Evolutionary conservation across 2,329 filamentous ascomycete genomes (phyloP).

Genomic region (Ustulina deusta): DNA sequence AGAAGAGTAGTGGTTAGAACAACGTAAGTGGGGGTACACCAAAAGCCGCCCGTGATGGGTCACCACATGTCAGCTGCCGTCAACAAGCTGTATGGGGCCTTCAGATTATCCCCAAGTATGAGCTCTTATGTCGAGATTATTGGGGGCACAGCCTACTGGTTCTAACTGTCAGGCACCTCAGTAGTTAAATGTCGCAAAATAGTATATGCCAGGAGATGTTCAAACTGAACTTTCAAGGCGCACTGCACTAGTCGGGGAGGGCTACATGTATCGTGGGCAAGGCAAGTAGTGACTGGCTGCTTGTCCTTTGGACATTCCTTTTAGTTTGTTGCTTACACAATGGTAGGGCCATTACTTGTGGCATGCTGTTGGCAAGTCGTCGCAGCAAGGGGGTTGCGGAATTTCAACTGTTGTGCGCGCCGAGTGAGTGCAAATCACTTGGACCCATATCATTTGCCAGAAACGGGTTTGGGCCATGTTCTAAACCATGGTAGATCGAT

Average conservation of each 20-base stretch:
- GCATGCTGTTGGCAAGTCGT: not conserved
- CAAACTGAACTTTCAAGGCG: conserved; percentile 1
- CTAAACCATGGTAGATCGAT: conserved; percentile 7
- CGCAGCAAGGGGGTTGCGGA: conserved; percentile 3
- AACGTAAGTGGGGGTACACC: not conserved
- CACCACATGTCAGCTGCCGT: conserved; percentile 8
- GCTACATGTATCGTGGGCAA: conserved; percentile 26
- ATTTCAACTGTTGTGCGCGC: conserved; percentile 7
- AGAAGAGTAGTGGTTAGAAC: not conserved
- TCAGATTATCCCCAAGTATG: not conserved
- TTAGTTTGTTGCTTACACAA: conserved; percentile 9
- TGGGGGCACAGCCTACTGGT: not conserved
- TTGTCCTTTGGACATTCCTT: not conserved
- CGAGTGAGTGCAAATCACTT: conserved; percentile 3
- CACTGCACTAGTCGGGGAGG: conserved; percentile 9
- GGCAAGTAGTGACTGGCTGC: conserved; percentile 13
- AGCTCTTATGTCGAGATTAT: not conserved
- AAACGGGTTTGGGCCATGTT: not conserved
- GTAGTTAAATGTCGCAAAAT: not conserved
- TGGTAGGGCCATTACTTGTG: not conserved
- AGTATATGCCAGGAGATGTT: not conserved
- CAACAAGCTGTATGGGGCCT: not conserved
- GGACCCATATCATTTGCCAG: not conserved
- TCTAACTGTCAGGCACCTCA: not conserved
- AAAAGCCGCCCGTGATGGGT: not conserved